phyloP scores from a whole-genome alignment of 164 flowering plant species.

The Magnolia officinalis region DNA sequence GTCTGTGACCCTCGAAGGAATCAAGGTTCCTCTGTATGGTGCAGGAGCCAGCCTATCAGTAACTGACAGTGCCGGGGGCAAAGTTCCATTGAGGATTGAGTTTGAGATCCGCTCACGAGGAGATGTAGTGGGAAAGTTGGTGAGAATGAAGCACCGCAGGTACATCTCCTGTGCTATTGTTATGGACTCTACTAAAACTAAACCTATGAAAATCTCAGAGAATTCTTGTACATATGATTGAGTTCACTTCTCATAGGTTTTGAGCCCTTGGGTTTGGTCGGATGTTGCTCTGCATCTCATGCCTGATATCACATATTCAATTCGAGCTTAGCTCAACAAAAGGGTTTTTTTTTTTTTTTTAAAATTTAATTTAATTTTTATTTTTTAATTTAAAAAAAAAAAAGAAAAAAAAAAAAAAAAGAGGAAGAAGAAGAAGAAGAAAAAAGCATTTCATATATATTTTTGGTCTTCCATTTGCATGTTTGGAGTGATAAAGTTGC shows the following conservation, averaged over 20 bases:
- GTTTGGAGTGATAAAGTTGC: neutral
- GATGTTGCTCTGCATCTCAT: neutral
- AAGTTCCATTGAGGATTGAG: constrained; percentile 58
- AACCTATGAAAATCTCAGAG: constrained; percentile 59
- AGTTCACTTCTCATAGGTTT: constrained; percentile 1
- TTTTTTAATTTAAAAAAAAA: too few species aligned
- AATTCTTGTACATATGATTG: constrained; percentile 49
- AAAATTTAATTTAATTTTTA: too few species aligned
- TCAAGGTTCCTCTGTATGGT: constrained; percentile 81
- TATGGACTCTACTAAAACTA: constrained; percentile 41
- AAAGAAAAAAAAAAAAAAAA: neutral
- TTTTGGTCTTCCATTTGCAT: neutral
- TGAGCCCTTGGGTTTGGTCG: neutral
- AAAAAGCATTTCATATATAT: neutral
- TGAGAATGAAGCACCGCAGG: constrained; percentile 47
- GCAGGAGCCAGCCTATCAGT: constrained; percentile 65
- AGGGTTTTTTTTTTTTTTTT: neutral
- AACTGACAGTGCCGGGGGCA: constrained; percentile 31
- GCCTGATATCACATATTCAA: neutral
- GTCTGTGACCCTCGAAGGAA: constrained; percentile 52
- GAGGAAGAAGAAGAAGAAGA: neutral
- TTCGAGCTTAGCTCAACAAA: neutral
- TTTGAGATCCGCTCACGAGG: constrained; percentile 64
- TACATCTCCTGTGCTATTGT: constrained; percentile 45
- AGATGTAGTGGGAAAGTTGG: constrained; percentile 85